Evolutionary conservation across 345 rosid species (phyloP).

Genomic region (Ceriops tagal): DNA sequence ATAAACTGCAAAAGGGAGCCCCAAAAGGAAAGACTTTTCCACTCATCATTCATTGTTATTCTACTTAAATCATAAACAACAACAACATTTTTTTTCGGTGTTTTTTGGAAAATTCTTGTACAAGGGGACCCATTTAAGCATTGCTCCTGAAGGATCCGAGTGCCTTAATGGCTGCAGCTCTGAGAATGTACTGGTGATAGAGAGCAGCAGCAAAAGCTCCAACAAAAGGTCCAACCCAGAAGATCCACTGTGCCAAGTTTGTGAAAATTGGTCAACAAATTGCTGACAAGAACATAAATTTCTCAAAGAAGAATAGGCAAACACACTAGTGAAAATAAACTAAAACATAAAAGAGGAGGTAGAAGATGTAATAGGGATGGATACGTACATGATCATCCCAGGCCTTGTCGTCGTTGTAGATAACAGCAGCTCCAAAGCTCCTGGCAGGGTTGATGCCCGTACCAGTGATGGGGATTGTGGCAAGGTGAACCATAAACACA

Average conservation of each 20-base stretch:
- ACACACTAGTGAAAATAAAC: background rate
- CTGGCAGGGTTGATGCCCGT: constrained; percentile 98
- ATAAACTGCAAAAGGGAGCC: constrained; percentile 17
- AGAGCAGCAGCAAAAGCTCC: constrained; percentile 82
- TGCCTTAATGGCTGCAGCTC: constrained; percentile 76
- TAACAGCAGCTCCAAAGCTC: constrained; percentile 94
- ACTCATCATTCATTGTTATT: constrained; percentile 22
- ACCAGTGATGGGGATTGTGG: constrained; percentile 88
- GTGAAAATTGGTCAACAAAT: background rate
- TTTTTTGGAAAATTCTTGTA: too few relatives aligned
- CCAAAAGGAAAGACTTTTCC: constrained; percentile 9
- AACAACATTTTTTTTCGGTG: background rate
- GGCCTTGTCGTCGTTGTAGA: constrained; percentile 65
- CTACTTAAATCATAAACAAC: constrained; percentile 11
- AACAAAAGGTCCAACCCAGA: constrained; percentile 94
- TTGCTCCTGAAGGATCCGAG: constrained; percentile 87
- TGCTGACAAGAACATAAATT: background rate
- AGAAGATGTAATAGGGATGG: background rate
- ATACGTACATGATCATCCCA: constrained; percentile 85
- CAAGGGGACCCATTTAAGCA: constrained; percentile 28
- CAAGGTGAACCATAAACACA: constrained; percentile 93
- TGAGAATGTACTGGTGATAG: constrained; percentile 68
- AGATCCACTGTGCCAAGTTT: constrained; percentile 61
- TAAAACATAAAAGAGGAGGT: background rate
- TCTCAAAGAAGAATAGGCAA: background rate